These are phyloP conservation scores for Sorghum bicolor DNA, from an alignment of 176 grass and related monocot species.

Conservation along the genomic window Sorghum_bicolor_NCBIv3 NC_012872.2:66237001-66237500, in stretches of 20 bases:
- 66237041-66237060: slow-evolving; percentile 81
- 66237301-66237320: slow-evolving; percentile 38
- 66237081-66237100: slow-evolving; percentile 75
- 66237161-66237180: slow-evolving; percentile 84
- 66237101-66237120: slow-evolving; percentile 71
- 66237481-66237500: slow-evolving; percentile 73
- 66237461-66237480: slow-evolving; percentile 91
- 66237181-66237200: slow-evolving; percentile 68
- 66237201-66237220: slow-evolving; percentile 46
- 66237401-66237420: slow-evolving; percentile 78
- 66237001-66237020: slow-evolving; percentile 97
- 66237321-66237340: slow-evolving; percentile 71
- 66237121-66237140: slow-evolving; percentile 82
- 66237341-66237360: slow-evolving; percentile 85
- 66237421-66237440: slow-evolving; percentile 79
- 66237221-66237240: slow-evolving; percentile 75
- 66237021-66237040: slow-evolving; percentile 91
- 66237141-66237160: slow-evolving; percentile 69
- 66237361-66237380: slow-evolving; percentile 84
- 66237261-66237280: slow-evolving; percentile 77
- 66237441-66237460: slow-evolving; percentile 75
- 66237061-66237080: slow-evolving; percentile 69
- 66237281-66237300: slow-evolving; percentile 29
- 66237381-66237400: slow-evolving; percentile 59
- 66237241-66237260: slow-evolving; percentile 90